Base-by-base conservation (phyloP, 768 basidiomycete species). In the Tremella fuciformis region DNA sequence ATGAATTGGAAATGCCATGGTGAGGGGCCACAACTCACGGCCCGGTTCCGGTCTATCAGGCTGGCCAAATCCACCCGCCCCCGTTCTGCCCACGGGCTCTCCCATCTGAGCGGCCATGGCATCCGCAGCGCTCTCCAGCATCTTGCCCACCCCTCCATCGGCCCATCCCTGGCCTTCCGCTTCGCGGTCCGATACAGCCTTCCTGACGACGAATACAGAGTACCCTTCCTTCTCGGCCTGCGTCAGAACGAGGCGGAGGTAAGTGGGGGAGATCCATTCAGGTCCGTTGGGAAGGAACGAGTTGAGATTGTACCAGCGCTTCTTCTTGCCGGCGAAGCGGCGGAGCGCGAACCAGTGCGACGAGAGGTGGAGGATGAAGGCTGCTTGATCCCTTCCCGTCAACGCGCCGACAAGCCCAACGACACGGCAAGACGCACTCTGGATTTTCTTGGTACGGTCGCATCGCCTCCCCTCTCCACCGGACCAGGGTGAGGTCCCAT, bases 311-410 rank as follows among this genome's bases (percentile, higher is more conserved):
- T 89, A 91, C 90, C 90, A 92, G 73, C 89, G 85, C 41, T 69
- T 74, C 3, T 29, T 50, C 3, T 69, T 59, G 13, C 59, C 19
- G 16, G 76, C 77, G 70, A 93, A 93, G 18, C 88, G 84, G 46
- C 89, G 85, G 29, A 91, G 80, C 8, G 90, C 87, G 71, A 88
- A 89, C 92, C 92, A 96, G 68, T 94, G 92, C 53, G 88, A 85
- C 48, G 86, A 80, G 46, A 87, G 82, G 71, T 96, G 90, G 34
- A 96, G 82, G 57, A 96, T 86, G 72, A 92, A 96, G 2, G 85
- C 92, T 29, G 88, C 82, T 74, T 94, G 89, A 7, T 82, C 80
- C 68, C 91, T 93, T 53, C 48, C 53, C 48, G 58, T 55, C 19
- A 55, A 52, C 24, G 13, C 11, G 25, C n/a, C 15, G 18, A 46